Evolutionary conservation across 1,284 basidiomycete species (phyloP), one percentile per base, ranked within the genome.

Genomic region (Cryptococcus amylolentus): DNA sequence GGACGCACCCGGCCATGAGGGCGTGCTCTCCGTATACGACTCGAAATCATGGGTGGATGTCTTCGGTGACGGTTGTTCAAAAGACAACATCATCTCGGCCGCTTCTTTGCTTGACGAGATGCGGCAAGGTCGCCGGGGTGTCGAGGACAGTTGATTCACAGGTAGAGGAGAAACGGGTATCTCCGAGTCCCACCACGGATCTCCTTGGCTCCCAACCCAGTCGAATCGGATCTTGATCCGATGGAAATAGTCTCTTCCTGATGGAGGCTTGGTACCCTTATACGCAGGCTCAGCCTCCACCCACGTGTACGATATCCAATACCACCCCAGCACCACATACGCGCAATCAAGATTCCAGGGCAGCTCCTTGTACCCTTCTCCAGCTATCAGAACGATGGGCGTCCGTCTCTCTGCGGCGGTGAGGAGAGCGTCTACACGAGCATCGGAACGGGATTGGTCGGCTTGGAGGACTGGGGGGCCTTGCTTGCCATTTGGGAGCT

Each of bases 161-260:
- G 23, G 23, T 23, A 23, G 23, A 23, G 23, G 23, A 23, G 39
- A 12, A 41, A 41, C 5, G 7, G 14, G 7, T 14, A 14, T 41
- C 18, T 41, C 12, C 5, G 48, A 40, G 31, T 43, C 40, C 71
- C 72, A 76, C 73, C 73, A 76, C 3, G 73, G 73, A 43, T 31
- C 38, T 2, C 73, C 73, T 58, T 76, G 73, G 6, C 52, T 55
- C 3, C 67, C 49, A 8, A 72, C 63, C 73, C 73, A 74, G 55
- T 76, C 72, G 51, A 76, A 76, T 1, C 73, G 65, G 37, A 76
- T 63, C 61, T 76, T 76, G 49, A 67, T 59, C 27, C 73, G 67
- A 45, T 68, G 66, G 54, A 66, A 69, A 42, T 61, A 73, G 38
- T 57, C 51, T 38, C 66, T 48, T 1, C 55, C 60, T 0, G 41